A percentile compares a stretch with the other conserved stretches of the same genome.
Evolutionary conservation across 352 stramenopile species (phyloP).

Genomic region (Phytopythium sindhum): DNA sequence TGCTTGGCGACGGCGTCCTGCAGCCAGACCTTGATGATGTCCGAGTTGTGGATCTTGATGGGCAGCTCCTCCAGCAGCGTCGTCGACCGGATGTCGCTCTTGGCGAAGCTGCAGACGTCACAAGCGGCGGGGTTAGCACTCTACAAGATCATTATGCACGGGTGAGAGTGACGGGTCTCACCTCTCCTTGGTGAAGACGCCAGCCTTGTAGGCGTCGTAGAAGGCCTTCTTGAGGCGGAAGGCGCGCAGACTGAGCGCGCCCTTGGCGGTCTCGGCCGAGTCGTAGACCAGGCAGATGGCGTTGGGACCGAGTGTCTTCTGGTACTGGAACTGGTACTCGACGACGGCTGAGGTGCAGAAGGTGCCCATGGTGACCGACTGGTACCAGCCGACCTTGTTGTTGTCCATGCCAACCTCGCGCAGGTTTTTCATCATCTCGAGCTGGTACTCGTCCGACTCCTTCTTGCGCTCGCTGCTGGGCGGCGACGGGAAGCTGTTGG

Average conservation of each 20-base stretch:
- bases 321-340: slow-evolving; percentile 96
- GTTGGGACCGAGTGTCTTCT: slow-evolving; percentile 96
- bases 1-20: slow-evolving; percentile 78
- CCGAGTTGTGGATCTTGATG: slow-evolving; percentile 94
- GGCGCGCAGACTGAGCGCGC: slow-evolving; percentile 93
- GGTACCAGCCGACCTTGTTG: slow-evolving; percentile 99
- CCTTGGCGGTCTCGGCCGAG: slow-evolving; percentile 93
- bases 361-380: slow-evolving; percentile 95
- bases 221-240: slow-evolving; percentile 95
- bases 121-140: neutral
- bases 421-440: slow-evolving; percentile 99
- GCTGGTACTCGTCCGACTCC: slow-evolving; percentile 93
- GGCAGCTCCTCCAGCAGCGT: slow-evolving; percentile 96
- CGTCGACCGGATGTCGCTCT: slow-evolving; percentile 76
- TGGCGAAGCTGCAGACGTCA: slow-evolving; percentile 47
- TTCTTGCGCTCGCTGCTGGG: slow-evolving; percentile 72
- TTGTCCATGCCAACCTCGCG: slow-evolving; percentile 98
- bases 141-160: neutral
- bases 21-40: slow-evolving; percentile 93
- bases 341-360: slow-evolving; percentile 95
- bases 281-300: slow-evolving; percentile 98
- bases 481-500: slow-evolving; percentile 97
- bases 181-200: slow-evolving; percentile 77
- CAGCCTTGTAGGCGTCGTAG: slow-evolving; percentile 88
- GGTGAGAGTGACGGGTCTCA: slow-evolving; percentile 1